These are phyloP conservation scores for Saturnispora diversa DNA, from an alignment of 805 yeast genomes.

Conservation along the genomic window DNA sequence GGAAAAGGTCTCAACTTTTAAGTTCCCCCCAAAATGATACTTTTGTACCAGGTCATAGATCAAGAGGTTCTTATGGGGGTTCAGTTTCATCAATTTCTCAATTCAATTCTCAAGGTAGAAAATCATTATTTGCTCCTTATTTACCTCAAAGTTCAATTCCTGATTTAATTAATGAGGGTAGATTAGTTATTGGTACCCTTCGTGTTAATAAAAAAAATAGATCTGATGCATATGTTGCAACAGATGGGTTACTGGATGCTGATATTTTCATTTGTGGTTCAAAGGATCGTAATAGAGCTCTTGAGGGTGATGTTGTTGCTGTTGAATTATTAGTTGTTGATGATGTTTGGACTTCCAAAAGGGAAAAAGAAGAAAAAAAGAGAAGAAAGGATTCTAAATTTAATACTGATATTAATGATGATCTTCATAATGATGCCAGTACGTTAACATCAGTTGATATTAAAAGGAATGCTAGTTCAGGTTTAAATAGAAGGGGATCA, in stretches of 20 bases:
- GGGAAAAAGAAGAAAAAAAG: slow-evolving; percentile 95
- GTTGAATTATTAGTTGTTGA: slow-evolving; percentile 90
- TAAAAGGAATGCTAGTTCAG: slow-evolving; percentile 13
- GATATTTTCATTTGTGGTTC: slow-evolving; percentile 98
- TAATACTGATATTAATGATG: slow-evolving; percentile 44
- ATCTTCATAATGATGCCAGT: slow-evolving; percentile 75
- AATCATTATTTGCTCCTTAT: slow-evolving; percentile 91
- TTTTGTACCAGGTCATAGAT: slow-evolving; percentile 63
- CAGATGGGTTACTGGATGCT: slow-evolving; percentile 92
- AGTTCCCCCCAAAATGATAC: slow-evolving; percentile 17
- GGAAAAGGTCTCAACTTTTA: slow-evolving; percentile 47
- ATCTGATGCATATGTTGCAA: slow-evolving; percentile 96
- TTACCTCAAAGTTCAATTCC: slow-evolving; percentile 91
- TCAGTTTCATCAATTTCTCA: slow-evolving; percentile 47
- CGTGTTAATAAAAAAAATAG: slow-evolving; percentile 94
- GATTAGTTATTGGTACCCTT: slow-evolving; percentile 83
- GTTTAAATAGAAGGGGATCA: slow-evolving; percentile 72
- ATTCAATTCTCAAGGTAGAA: slow-evolving; percentile 39
- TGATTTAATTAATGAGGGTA: slow-evolving; percentile 79
- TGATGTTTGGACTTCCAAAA: slow-evolving; percentile 95
- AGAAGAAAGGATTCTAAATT: slow-evolving; percentile 45
- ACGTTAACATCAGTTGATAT: slow-evolving; percentile 30
- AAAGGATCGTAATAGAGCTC: slow-evolving; percentile 93
- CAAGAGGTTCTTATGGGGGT: slow-evolving; percentile 63
- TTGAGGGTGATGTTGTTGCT: slow-evolving; percentile 95